phyloP scores from a whole-genome alignment of 192 early-diverging fungal genomes.

The Tieghemiomyces parasiticus region DNA sequence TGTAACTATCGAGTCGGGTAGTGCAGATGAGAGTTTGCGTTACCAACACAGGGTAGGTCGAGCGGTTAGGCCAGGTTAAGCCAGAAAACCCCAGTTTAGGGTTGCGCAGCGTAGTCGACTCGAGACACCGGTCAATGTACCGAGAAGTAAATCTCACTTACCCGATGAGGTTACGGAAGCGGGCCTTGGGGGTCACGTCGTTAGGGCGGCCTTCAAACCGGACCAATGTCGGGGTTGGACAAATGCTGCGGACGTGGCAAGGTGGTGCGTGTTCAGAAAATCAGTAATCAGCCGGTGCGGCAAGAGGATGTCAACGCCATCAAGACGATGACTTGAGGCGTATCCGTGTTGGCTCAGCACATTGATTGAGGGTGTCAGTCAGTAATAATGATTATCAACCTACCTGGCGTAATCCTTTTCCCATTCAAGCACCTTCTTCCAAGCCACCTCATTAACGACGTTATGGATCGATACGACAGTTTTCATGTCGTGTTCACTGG shows the following conservation, averaged over 20 bases:
- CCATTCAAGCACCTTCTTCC: slow-evolving; percentile 78
- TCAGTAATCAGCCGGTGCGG: background rate
- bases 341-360: too few species aligned
- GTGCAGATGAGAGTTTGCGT: background rate
- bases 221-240: slow-evolving; percentile 22
- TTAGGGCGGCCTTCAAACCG: slow-evolving; percentile 26
- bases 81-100: too few species aligned
- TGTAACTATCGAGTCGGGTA: slow-evolving; percentile 33
- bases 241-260: slow-evolving; percentile 3
- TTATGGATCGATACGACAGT: slow-evolving; percentile 89
- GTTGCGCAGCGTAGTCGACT: too few species aligned
- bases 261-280: background rate
- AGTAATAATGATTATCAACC: background rate
- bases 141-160: too few species aligned
- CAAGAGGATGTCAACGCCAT: too few species aligned
- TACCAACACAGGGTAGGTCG: too few species aligned
- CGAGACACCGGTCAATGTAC: too few species aligned
- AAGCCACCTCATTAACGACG: slow-evolving; percentile 82
- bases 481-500: slow-evolving; percentile 69
- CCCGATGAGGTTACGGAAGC: slow-evolving; percentile 20
- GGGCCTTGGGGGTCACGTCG: slow-evolving; percentile 21
- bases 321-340: too few species aligned
- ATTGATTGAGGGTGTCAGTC: too few species aligned
- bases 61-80: too few species aligned
- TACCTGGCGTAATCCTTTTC: slow-evolving; percentile 27